Evolutionary conservation across 345 rosid species (phyloP), one percentile per base, ranked within the genome.

Genomic region (Boechera divaricarpa): DNA sequence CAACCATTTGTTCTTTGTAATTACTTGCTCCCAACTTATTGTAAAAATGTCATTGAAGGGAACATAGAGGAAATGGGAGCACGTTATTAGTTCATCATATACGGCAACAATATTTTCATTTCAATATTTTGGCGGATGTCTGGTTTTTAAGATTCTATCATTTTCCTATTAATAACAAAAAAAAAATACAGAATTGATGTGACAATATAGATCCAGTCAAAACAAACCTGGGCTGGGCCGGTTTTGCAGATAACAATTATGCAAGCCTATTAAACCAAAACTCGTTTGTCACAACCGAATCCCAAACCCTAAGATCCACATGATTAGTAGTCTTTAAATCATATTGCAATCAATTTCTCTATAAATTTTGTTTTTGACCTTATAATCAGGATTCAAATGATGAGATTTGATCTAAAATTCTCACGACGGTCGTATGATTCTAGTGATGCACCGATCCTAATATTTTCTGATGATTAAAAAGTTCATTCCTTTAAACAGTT

Each of bases 351-450:
- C 32, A 31, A 31, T 31, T 35, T 35, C 47, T 35, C 24, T 67
- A 1, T 28, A 28, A 28, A 28, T 28, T 28, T 28, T 28, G 29
- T 28, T 28, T 28, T 21, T 21, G 24, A 21, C 24, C 24, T 21
- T 21, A 21, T 21, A 21, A 21, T 21, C 24, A 21, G 24, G 24
- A 21, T 21, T 21, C 24, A 21, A 21, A 21, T 21, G 24, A 21
- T 21, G 24, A 21, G 24, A 21, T 21, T 21, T 21, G 24, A 21
- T 21, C 24, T 21, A 21, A 21, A 21, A 21, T 21, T 21, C 24
- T 21, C 36, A 63, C 77, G 70, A 74, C 67, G 67, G 67, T 75
- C 79, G 44, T 75, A 44, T 75, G 79, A 67, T 69, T 58, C 6
- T 47, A 57, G 5, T 67, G 67, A 75, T 75, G 79, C 4, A 75